A percentile compares a stretch with the other conserved stretches of the same genome.
Evolutionary conservation across 129 eudicot genomes (phyloP).

Genomic region (Flaveria trinervia): DNA sequence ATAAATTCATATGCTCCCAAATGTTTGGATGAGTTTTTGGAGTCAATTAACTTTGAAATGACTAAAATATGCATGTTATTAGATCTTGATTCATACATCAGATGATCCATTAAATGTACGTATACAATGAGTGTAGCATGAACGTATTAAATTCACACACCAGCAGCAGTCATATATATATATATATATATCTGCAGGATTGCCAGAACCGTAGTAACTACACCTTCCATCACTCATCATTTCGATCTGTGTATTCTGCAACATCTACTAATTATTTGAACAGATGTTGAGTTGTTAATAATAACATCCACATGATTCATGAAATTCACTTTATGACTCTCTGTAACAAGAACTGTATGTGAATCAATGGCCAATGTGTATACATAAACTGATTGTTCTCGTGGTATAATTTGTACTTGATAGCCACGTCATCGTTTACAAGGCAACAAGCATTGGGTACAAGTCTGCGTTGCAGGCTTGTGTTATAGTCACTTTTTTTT

Average conservation of each 20-base stretch:
- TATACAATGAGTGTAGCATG: slow-evolving; percentile 10
- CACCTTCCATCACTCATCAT: background rate
- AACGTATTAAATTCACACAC: background rate
- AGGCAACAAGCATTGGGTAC: too few species aligned
- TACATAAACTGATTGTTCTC: too few species aligned
- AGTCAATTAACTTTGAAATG: too few species aligned
- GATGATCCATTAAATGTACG: background rate
- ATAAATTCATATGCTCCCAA: background rate
- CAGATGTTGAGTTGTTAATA: background rate
- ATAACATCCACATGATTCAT: slow-evolving; percentile 14
- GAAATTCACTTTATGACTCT: background rate
- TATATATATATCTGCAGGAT: too few species aligned
- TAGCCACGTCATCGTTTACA: too few species aligned
- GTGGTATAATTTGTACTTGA: too few species aligned
- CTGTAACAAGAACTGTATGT: too few species aligned
- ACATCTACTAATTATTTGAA: background rate
- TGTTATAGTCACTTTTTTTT: too few species aligned
- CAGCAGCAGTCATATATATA: background rate
- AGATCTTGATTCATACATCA: background rate
- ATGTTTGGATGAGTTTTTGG: background rate
- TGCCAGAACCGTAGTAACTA: background rate
- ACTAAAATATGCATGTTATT: background rate
- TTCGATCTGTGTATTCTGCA: background rate
- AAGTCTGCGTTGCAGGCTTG: too few species aligned
- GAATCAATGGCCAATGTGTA: too few species aligned